A percentile compares a stretch with the other conserved stretches of the same genome.
These are phyloP conservation scores for Gossypium laxum DNA, from an alignment of 441 rosid genomes.

Conservation along the genomic window DNA sequence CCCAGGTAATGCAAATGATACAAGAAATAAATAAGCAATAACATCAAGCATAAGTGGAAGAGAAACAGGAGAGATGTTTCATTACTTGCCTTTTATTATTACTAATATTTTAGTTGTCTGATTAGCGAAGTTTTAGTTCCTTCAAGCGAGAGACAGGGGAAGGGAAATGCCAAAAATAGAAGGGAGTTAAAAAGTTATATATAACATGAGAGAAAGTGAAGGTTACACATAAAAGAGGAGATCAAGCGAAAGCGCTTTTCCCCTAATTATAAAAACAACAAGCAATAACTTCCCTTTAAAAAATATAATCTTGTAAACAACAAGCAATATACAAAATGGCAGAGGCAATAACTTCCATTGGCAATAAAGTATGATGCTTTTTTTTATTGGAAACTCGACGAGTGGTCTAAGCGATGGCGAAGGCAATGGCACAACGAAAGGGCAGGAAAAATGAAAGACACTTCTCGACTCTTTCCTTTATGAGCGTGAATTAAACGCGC, in stretches of 20 bases:
- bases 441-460: too few relatives aligned
- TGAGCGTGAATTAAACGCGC: not conserved
- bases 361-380: constrained; percentile 13
- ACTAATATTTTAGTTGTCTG: not conserved
- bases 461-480: too few relatives aligned
- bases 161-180: constrained; percentile 26
- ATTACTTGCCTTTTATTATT: constrained; percentile 12
- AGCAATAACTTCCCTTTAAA: not conserved
- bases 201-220: constrained; percentile 3
- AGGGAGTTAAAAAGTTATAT: constrained; percentile 5
- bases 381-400: constrained; percentile 18
- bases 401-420: constrained; percentile 11
- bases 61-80: not conserved
- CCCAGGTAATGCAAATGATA: constrained; percentile 10
- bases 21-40: constrained; percentile 3
- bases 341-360: constrained; percentile 1
- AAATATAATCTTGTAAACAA: not conserved
- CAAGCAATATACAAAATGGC: not conserved
- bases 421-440: not conserved
- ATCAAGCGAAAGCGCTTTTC: not conserved
- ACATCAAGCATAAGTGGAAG: constrained; percentile 6
- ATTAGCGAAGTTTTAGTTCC: constrained; percentile 13
- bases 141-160: constrained; percentile 10
- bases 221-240: constrained; percentile 22
- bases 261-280: not conserved